Evolutionary conservation across 768 basidiomycete species (phyloP).

Genomic region (Tulasnella sp.): DNA sequence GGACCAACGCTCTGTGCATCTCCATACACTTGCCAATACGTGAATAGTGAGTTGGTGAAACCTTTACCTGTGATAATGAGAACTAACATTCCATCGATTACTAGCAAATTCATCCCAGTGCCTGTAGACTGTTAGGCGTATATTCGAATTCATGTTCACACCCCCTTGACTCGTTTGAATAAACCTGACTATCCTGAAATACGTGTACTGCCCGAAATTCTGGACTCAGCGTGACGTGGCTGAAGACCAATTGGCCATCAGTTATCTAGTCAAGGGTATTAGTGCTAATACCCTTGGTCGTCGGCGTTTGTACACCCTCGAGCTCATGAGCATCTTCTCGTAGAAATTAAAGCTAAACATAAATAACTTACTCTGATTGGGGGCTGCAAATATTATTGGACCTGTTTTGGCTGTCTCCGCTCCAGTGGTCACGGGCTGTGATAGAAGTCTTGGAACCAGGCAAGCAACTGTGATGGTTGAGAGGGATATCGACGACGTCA

Average conservation of each 20-base stretch:
- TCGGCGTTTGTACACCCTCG: no score
- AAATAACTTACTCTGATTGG: no score
- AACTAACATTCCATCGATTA: not conserved
- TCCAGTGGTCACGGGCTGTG: no score
- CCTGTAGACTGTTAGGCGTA: not conserved
- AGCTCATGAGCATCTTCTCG: no score
- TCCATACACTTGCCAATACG: not conserved
- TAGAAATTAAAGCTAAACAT: no score
- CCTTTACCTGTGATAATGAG: not conserved
- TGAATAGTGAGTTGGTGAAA: not conserved
- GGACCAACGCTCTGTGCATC: not conserved
- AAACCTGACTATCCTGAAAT: not conserved
- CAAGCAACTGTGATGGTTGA: no score
- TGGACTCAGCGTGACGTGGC: not conserved
- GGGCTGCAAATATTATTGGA: no score
- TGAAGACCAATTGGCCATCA: not conserved
- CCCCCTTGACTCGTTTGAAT: not conserved
- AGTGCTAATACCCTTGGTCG: no score
- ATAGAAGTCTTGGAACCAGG: no score
- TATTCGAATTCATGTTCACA: not conserved
- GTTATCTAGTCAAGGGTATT: no score
- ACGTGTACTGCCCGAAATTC: not conserved
- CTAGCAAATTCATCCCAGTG: not conserved
- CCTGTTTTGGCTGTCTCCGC: no score
- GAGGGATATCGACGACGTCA: no score